phyloP scores from a whole-genome alignment of 2,329 filamentous ascomycete species.

The Hymenoscyphus fraxineus region DNA sequence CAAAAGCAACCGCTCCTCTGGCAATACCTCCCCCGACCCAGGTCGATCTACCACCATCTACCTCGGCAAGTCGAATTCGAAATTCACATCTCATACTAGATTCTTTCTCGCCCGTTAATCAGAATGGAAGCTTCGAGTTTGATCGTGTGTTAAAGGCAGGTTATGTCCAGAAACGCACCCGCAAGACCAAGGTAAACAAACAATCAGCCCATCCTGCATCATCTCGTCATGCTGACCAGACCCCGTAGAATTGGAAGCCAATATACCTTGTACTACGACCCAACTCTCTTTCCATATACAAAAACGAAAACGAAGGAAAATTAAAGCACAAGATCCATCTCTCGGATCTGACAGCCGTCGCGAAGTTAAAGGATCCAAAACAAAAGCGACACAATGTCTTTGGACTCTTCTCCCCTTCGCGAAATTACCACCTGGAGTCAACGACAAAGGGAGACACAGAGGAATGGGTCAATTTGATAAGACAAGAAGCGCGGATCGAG shows the following conservation, averaged over 20 bases:
- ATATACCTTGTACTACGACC: slow-evolving; percentile 87
- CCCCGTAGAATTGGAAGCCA: slow-evolving; percentile 75
- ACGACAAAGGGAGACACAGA: slow-evolving; percentile 68
- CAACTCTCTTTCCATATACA: slow-evolving; percentile 88
- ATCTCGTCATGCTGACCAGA: slow-evolving; percentile 5
- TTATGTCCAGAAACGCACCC: slow-evolving; percentile 79
- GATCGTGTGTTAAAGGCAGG: slow-evolving; percentile 91
- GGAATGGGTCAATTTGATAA: slow-evolving; percentile 81
- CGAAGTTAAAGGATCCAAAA: slow-evolving; percentile 83
- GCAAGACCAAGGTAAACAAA: slow-evolving; percentile 77
- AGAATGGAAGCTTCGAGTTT: slow-evolving; percentile 94
- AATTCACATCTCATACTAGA: slow-evolving; percentile 51
- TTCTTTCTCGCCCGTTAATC: slow-evolving; percentile 79
- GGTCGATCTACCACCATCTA: slow-evolving; percentile 20
- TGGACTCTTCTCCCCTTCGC: slow-evolving; percentile 83
- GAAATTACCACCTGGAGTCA: slow-evolving; percentile 89
- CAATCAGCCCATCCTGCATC: neutral
- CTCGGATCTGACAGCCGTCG: slow-evolving; percentile 86
- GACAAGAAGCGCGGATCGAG: slow-evolving; percentile 75
- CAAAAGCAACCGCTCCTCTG: slow-evolving; percentile 18
- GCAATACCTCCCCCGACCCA: slow-evolving; percentile 23
- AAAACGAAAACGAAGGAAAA: slow-evolving; percentile 83
- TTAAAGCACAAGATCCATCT: slow-evolving; percentile 84
- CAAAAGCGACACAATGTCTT: slow-evolving; percentile 84
- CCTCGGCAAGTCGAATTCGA: slow-evolving; percentile 28